A percentile compares a stretch with the other conserved stretches of the same genome.
Conservation (phyloP, 2,329 filamentous ascomycete genomes). For the Aureobasidium subglaciale region DNA sequence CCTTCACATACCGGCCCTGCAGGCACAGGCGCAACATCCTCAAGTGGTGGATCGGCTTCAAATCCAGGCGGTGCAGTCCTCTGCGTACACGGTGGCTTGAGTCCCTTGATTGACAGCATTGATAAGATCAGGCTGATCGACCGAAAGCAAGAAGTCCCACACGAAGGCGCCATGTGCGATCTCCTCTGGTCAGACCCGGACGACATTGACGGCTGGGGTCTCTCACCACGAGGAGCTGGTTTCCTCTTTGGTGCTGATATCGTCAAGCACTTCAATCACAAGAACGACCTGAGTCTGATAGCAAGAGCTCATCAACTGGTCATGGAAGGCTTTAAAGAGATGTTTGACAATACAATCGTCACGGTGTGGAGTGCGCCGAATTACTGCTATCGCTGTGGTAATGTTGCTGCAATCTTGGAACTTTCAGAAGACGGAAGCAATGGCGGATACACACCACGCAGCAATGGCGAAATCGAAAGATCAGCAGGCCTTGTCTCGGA, state of each 20-base stretch:
- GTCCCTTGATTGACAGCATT: constrained; percentile 82
- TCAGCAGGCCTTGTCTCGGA: constrained; percentile 19
- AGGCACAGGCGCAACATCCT: constrained; percentile 69
- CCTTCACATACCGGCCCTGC: constrained; percentile 54
- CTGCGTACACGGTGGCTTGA: constrained; percentile 91
- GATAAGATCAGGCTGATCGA: constrained; percentile 95
- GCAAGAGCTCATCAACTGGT: constrained; percentile 94
- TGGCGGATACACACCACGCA: constrained; percentile 41
- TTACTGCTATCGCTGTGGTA: constrained; percentile 49
- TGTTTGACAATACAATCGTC: constrained; percentile 93
- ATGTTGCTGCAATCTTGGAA: constrained; percentile 83
- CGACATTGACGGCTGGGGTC: constrained; percentile 94
- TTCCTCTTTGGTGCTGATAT: constrained; percentile 96
- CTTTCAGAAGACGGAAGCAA: constrained; percentile 70
- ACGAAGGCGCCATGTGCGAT: constrained; percentile 98
- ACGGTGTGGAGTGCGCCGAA: constrained; percentile 95
- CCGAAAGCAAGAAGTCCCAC: constrained; percentile 94
- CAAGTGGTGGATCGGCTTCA: constrained; percentile 49
- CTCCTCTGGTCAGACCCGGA: constrained; percentile 96
- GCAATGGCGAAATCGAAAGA: constrained; percentile 61
- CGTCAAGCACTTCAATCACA: constrained; percentile 90
- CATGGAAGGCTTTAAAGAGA: constrained; percentile 99
- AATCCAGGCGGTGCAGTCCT: constrained; percentile 77
- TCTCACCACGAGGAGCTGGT: constrained; percentile 87
- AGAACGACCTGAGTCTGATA: constrained; percentile 85